Base-by-base conservation (phyloP, 352 stramenopile species). In the Pythium utonaiense region DNA sequence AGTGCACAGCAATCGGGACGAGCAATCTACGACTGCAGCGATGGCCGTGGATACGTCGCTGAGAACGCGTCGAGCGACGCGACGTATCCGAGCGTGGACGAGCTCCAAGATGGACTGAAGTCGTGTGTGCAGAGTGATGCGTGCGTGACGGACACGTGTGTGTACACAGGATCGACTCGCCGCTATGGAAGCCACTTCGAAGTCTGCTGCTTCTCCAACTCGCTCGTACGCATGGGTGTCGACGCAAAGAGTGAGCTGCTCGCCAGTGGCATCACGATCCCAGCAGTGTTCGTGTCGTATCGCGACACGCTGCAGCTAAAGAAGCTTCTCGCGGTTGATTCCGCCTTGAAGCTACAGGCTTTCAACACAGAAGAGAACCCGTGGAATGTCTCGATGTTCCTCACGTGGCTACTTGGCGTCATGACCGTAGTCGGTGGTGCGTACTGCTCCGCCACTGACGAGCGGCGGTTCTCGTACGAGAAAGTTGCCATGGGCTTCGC, bases 311-410 rank as follows among this genome's bases (percentile, higher is more conserved):
- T 74, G 10, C 21, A 30, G 17, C 66, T 87, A 44, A 61, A 75
- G 13, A 57, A 57, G 25, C 62, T 67, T 10, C 48, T 69, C 10
- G 25, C 28, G 7, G 27, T 55, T 41, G 47, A 66, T 57, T 3
- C 41, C 44, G 14, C 44, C 40, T 0, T 59, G 53, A 9, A 54
- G 77, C 31, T 25, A 64, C 71, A 57, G 33, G 76, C 62, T 1
- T 74, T 83, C 53, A 70, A 72, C 19, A 42, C 57, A 3, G 66
- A 84, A 22, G 76, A 84, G 55, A 78, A 62, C 56, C 73, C 75
- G 17, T 90, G 80, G 80, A 88, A 90, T 45, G 27, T 72, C 25
- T 82, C 78, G 10, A 90, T 90, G 80, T 57, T 78, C 13, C 45
- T 86, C 16, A 83, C 75, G 24, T 90, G 80, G 80, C 40, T 78